Conservation (phyloP, 192 early-diverging fungal genomes). For the Gamsiella multidivaricata region DNA sequence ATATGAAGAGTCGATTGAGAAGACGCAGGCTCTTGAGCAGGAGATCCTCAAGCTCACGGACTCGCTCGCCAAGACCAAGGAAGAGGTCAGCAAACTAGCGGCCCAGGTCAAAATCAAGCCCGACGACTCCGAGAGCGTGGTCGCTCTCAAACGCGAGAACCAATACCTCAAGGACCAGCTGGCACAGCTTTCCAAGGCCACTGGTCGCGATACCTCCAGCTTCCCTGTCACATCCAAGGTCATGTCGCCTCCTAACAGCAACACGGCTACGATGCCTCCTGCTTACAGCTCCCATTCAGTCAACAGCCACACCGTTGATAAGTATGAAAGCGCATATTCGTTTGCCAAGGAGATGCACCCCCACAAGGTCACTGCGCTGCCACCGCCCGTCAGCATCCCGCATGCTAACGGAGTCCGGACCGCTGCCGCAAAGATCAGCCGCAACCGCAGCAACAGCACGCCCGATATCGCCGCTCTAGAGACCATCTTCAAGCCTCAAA, state of each 20-base stretch:
- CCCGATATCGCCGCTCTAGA: slow-evolving; percentile 53
- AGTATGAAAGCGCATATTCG: slow-evolving; percentile 55
- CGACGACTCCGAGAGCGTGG: slow-evolving; percentile 70
- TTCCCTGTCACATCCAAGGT: slow-evolving; percentile 39
- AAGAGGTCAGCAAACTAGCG: slow-evolving; percentile 72
- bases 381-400: slow-evolving; percentile 14
- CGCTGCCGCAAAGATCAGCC: slow-evolving; percentile 10
- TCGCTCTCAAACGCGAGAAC: slow-evolving; percentile 78
- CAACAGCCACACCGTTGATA: slow-evolving; percentile 27
- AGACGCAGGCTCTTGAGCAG: slow-evolving; percentile 69
- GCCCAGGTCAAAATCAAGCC: slow-evolving; percentile 61
- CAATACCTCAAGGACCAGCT: slow-evolving; percentile 77
- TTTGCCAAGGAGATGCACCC: slow-evolving; percentile 60
- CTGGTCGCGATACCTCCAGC: slow-evolving; percentile 43
- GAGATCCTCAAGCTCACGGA: slow-evolving; percentile 69
- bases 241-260: slow-evolving; percentile 32
- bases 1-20: slow-evolving; percentile 66
- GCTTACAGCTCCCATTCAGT: slow-evolving; percentile 5
- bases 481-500: slow-evolving; percentile 49
- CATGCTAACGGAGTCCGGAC: slow-evolving; percentile 27
- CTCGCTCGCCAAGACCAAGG: slow-evolving; percentile 66
- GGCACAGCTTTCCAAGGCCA: slow-evolving; percentile 70
- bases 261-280: slow-evolving; percentile 8
- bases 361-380: slow-evolving; percentile 26
- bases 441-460: slow-evolving; percentile 62